Conservation (phyloP, 2,329 filamentous ascomycete species). For the Zasmidium angulare region DNA sequence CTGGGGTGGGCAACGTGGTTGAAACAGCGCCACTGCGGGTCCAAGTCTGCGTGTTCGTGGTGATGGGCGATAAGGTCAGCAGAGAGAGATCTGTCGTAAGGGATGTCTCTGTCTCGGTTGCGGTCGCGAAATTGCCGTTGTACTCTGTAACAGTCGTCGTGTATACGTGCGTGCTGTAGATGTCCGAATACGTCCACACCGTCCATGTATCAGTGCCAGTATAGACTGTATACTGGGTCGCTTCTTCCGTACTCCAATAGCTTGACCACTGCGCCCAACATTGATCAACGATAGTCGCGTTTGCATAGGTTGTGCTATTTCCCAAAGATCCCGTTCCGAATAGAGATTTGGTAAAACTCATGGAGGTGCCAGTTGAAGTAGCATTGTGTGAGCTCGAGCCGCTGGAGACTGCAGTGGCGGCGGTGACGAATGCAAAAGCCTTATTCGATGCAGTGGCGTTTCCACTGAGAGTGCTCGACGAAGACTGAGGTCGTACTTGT, state of each 20-base stretch:
- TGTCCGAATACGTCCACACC: background rate
- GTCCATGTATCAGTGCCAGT: background rate
- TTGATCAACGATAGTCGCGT: background rate
- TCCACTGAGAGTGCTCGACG: too few relatives aligned
- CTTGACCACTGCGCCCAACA: constrained; percentile 1
- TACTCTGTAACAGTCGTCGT: background rate
- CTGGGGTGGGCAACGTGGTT: constrained; percentile 5
- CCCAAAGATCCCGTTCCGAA: background rate
- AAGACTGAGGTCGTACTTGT: background rate
- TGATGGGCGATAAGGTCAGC: background rate
- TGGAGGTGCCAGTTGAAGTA: background rate
- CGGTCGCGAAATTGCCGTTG: constrained; percentile 5
- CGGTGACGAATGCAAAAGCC: too few relatives aligned
- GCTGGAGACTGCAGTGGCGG: too few relatives aligned
- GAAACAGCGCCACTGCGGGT: background rate
- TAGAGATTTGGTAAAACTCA: background rate
- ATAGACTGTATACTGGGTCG: background rate
- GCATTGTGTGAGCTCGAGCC: background rate
- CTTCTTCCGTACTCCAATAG: constrained; percentile 5
- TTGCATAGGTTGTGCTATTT: background rate
- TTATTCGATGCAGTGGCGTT: too few relatives aligned
- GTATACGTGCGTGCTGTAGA: background rate
- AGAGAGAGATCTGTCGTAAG: background rate
- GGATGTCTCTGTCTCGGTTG: background rate
- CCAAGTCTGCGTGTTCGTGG: background rate